phyloP scores from a whole-genome alignment of 106 monocot genomes.

The Hemerocallis citrina region DNA sequence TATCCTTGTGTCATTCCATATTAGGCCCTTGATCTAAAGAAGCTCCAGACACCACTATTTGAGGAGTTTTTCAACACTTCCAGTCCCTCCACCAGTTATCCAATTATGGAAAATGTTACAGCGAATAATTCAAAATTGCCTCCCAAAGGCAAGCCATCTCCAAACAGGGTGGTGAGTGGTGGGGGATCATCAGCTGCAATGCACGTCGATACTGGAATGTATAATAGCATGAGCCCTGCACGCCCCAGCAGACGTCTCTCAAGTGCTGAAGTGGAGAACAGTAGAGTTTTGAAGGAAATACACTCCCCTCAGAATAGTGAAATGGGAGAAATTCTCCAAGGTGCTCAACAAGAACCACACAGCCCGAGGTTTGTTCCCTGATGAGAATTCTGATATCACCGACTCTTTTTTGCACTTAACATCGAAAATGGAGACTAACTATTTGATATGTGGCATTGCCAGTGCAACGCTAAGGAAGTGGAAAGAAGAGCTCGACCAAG shows the following conservation, averaged over 20 bases:
- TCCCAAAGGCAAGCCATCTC: conserved; percentile 48
- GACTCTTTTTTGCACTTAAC: background rate
- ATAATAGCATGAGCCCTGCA: conserved; percentile 19
- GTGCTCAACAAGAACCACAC: conserved; percentile 23
- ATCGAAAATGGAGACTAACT: background rate
- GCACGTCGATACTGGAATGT: background rate
- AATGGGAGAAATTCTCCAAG: conserved; percentile 29
- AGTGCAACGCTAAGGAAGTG: conserved; percentile 40
- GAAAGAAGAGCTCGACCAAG: conserved; percentile 83
- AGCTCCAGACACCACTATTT: conserved; percentile 87
- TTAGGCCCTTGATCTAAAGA: conserved; percentile 94
- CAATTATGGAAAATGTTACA: conserved; percentile 28
- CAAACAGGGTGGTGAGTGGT: conserved; percentile 26
- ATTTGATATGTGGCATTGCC: background rate
- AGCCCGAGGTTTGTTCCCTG: conserved; percentile 51
- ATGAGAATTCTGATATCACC: background rate
- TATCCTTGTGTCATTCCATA: background rate
- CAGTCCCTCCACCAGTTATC: conserved; percentile 35
- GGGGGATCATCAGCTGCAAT: background rate
- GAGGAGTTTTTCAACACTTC: conserved; percentile 86
- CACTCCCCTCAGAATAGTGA: conserved; percentile 61
- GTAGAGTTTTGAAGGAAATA: conserved; percentile 59
- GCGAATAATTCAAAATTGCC: conserved; percentile 36
- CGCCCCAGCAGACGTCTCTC: conserved; percentile 29
- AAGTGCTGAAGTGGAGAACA: conserved; percentile 20